These are phyloP conservation scores for Podila verticillata DNA, from an alignment of 192 early-diverging fungal species.

Conservation along the genomic window DNA sequence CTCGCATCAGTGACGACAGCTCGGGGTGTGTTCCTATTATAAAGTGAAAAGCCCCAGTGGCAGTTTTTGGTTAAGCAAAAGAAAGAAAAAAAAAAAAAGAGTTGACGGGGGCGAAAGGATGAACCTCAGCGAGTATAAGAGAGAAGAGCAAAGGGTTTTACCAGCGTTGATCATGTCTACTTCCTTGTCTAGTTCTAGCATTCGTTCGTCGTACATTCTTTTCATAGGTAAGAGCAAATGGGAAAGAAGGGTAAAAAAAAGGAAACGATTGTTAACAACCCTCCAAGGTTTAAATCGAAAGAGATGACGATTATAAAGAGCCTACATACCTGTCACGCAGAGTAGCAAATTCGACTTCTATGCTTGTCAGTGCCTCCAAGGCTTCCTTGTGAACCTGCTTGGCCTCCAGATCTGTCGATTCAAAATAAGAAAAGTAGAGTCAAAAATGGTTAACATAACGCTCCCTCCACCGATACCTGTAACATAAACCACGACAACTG, in stretches of 20 bases:
- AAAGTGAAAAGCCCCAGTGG: not conserved
- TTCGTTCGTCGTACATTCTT: slow-evolving; percentile 68
- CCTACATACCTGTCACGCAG: slow-evolving; percentile 63
- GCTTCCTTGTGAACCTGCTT: slow-evolving; percentile 61
- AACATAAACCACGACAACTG: not conserved
- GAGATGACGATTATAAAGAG: no score
- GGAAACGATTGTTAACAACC: no score
- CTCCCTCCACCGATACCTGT: no score
- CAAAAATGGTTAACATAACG: no score
- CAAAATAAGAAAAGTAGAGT: not conserved
- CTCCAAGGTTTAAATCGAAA: no score
- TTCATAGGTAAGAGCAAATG: no score
- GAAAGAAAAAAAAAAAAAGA: no score
- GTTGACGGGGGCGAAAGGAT: no score
- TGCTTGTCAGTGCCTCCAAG: slow-evolving; percentile 59
- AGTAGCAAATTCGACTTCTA: slow-evolving; percentile 66
- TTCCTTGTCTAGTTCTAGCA: slow-evolving; percentile 60
- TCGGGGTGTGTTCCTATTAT: slow-evolving; percentile 63
- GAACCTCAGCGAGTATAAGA: no score
- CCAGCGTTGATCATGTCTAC: slow-evolving; percentile 62
- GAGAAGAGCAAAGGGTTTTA: slow-evolving; percentile 11
- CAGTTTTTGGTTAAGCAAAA: not conserved
- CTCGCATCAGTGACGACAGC: slow-evolving; percentile 56
- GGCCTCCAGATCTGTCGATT: slow-evolving; percentile 52
- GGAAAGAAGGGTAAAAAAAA: not conserved